phyloP scores from a whole-genome alignment of 2,329 filamentous ascomycete genomes.

The Chaetoscypha palmicola region DNA sequence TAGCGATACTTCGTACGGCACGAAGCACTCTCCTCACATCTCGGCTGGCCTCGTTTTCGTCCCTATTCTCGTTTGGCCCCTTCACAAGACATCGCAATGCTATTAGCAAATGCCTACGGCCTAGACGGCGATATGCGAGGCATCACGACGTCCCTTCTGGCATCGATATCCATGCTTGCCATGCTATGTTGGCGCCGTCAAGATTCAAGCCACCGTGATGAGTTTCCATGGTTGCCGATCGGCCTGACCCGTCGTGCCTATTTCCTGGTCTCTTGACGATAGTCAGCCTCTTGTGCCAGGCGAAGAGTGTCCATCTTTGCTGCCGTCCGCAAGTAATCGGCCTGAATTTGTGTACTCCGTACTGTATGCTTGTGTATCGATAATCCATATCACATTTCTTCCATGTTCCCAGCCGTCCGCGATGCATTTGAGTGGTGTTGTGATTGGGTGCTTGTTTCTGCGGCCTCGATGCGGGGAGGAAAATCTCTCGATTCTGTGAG shows the following conservation, averaged over 20 bases:
- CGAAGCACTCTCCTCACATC: no score
- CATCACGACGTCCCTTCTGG: conserved; percentile 3
- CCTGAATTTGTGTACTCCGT: background rate
- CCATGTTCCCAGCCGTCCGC: conserved; percentile 2
- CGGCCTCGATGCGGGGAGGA: background rate
- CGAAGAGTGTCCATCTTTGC: background rate
- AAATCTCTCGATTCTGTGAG: no score
- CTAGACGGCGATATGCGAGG: conserved; percentile 2
- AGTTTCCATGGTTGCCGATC: conserved; percentile 1
- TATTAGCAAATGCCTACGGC: background rate
- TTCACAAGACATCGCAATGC: background rate
- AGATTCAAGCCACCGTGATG: background rate
- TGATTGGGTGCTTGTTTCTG: conserved; percentile 11
- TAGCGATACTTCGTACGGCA: no score
- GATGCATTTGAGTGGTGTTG: background rate
- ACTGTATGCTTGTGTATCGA: background rate
- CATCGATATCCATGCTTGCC: conserved; percentile 1
- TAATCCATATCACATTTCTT: conserved; percentile 6
- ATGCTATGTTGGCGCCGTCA: background rate
- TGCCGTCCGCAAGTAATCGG: background rate
- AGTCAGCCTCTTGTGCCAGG: background rate
- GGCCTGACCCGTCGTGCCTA: conserved; percentile 6
- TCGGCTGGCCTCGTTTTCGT: background rate
- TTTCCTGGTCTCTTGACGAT: background rate
- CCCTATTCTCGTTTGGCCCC: background rate